Percentiles rank a stretch among this genome's conserved stretches.
These are phyloP conservation scores for Salix koriyanagi DNA, from an alignment of 345 rosid genomes.

Conservation along the genomic window DNA sequence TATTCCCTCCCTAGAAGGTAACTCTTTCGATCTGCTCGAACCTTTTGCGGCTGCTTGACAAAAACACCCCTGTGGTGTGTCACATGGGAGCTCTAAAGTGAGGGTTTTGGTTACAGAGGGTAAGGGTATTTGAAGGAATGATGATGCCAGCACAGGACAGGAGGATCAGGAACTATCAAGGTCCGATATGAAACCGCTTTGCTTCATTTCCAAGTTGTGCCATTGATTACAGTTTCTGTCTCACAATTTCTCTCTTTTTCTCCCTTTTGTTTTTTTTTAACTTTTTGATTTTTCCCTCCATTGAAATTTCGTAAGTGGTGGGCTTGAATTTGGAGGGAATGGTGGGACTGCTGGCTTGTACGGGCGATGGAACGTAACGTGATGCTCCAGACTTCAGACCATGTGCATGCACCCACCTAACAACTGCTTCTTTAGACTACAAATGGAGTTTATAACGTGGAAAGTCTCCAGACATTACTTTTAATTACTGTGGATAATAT, in stretches of 20 bases:
- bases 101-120: neutral
- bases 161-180: neutral
- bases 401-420: neutral
- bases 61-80: neutral
- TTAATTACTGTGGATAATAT: neutral
- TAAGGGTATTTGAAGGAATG: conserved; percentile 5
- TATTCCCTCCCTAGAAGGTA: neutral
- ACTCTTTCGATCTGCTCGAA: no score
- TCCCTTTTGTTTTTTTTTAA: neutral
- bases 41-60: neutral
- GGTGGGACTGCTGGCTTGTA: neutral
- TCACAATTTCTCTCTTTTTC: neutral
- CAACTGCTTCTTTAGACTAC: neutral
- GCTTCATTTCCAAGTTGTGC: conserved; percentile 36
- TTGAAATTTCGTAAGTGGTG: neutral
- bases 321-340: conserved; percentile 7
- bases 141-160: neutral
- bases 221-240: conserved; percentile 23
- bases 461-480: neutral
- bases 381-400: neutral
- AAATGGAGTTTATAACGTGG: neutral
- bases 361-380: neutral
- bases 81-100: neutral
- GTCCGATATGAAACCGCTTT: conserved; percentile 15
- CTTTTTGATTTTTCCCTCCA: neutral